phyloP scores from a whole-genome alignment of 805 yeast genomes.

The Metschnikowia bowlesiae region DNA sequence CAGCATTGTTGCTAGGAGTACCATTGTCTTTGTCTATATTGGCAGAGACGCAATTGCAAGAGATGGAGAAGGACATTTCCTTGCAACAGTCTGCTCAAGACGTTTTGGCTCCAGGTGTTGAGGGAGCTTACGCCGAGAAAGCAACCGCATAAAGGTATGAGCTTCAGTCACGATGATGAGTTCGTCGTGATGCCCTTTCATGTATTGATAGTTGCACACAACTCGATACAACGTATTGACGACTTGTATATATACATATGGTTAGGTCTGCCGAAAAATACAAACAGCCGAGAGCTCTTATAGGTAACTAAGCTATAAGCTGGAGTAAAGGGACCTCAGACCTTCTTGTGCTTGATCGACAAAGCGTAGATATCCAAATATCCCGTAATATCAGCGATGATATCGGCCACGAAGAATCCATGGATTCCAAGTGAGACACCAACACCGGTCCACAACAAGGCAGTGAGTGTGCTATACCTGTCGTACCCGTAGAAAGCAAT shows the following conservation, averaged over 20 bases:
- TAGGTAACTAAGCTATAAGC: background rate
- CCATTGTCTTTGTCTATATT: constrained; percentile 87
- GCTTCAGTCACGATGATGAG: constrained; percentile 1
- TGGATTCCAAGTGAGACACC: constrained; percentile 67
- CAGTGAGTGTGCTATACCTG: constrained; percentile 40
- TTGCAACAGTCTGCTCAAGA: constrained; percentile 75
- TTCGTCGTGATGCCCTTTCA: constrained; percentile 1
- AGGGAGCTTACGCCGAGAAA: constrained; percentile 39
- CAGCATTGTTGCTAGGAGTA: constrained; percentile 82
- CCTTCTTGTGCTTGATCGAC: constrained; percentile 74
- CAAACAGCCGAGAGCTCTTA: background rate
- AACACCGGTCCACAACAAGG: constrained; percentile 60
- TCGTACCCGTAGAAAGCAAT: constrained; percentile 36
- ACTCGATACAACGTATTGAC: constrained; percentile 13
- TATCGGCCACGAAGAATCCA: constrained; percentile 67
- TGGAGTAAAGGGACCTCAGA: constrained; percentile 9
- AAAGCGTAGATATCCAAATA: constrained; percentile 84
- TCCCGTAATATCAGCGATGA: constrained; percentile 72
- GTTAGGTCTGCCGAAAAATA: constrained; percentile 4
- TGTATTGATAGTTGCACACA: background rate
- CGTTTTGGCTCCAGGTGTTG: constrained; percentile 65
- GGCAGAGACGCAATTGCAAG: constrained; percentile 89
- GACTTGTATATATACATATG: constrained; percentile 21
- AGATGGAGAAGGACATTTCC: constrained; percentile 88
- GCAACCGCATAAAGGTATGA: constrained; percentile 15